Percentiles rank a stretch among this genome's conserved stretches.
These are phyloP conservation scores for Echinochloa phyllopogon DNA, from an alignment of 176 grass and related monocot species.

Conservation along the genomic window DNA sequence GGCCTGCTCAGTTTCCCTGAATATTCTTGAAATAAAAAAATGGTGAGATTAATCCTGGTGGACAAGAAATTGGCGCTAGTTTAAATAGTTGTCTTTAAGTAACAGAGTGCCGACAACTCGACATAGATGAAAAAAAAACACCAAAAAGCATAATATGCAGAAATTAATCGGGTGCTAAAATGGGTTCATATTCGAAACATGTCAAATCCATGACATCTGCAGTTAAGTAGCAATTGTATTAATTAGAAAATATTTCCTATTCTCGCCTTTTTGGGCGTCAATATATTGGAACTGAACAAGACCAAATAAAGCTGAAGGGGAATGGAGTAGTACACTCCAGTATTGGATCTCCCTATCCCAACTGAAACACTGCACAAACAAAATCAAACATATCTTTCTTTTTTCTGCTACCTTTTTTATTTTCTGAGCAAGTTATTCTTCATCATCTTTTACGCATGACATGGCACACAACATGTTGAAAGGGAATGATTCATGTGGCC, in stretches of 20 bases:
- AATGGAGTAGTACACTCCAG: not conserved
- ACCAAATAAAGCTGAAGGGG: not conserved
- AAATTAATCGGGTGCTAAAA: not conserved
- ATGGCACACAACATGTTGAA: slow-evolving; percentile 27
- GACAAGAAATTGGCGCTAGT: not conserved
- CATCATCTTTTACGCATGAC: not conserved
- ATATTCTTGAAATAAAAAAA: not conserved
- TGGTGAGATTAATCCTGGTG: not conserved
- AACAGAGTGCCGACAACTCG: not conserved
- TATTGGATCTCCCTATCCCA: not conserved
- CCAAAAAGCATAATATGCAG: not conserved
- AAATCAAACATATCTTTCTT: not conserved
- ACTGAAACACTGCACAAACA: slow-evolving; percentile 19
- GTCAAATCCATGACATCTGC: not conserved
- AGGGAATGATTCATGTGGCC: slow-evolving; percentile 15
- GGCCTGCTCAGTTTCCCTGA: not conserved
- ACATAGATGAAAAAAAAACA: not conserved
- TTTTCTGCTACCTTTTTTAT: not conserved
- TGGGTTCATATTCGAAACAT: not conserved
- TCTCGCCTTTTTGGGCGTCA: not conserved
- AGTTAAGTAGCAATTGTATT: not conserved
- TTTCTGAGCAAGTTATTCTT: not conserved
- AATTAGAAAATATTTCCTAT: not conserved
- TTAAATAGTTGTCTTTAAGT: not conserved
- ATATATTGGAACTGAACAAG: not conserved